Conservation (phyloP, 805 yeast species). For the Lachancea thermotolerans region DNA sequence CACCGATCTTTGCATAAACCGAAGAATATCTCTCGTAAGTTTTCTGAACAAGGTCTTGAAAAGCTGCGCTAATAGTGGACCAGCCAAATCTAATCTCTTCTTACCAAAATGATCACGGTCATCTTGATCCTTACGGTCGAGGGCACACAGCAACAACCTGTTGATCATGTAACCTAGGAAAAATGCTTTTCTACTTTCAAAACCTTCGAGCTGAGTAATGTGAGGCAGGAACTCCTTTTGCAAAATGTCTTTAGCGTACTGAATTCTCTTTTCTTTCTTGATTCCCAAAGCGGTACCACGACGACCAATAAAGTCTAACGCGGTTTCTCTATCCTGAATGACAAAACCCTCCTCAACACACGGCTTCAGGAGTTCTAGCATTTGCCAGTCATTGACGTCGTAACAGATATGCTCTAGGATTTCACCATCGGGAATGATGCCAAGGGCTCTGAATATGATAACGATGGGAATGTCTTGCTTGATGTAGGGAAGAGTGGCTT, state of each 20-base stretch:
- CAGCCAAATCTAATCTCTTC: slow-evolving; percentile 96
- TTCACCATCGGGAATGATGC: slow-evolving; percentile 98
- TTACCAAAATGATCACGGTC: slow-evolving; percentile 99
- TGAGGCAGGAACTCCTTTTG: slow-evolving; percentile 96
- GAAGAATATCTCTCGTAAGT: slow-evolving; percentile 90
- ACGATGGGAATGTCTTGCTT: slow-evolving; percentile 96
- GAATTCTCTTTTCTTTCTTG: slow-evolving; percentile 94
- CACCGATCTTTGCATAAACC: slow-evolving; percentile 98
- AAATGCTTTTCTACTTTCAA: slow-evolving; percentile 92
- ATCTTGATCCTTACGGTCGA: slow-evolving; percentile 96
- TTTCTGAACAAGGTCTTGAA: slow-evolving; percentile 92
- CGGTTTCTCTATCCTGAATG: slow-evolving; percentile 96
- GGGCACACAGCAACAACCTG: slow-evolving; percentile 86
- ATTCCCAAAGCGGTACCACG: slow-evolving; percentile 97
- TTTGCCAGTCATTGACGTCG: slow-evolving; percentile 98
- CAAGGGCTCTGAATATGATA: slow-evolving; percentile 93
- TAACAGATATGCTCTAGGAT: slow-evolving; percentile 96
- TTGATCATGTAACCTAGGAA: slow-evolving; percentile 98
- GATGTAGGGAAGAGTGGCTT: slow-evolving; percentile 93
- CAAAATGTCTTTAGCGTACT: slow-evolving; percentile 92
- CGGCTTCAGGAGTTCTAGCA: slow-evolving; percentile 98
- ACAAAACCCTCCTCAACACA: slow-evolving; percentile 99
- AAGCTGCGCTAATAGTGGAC: slow-evolving; percentile 91
- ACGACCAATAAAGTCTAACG: slow-evolving; percentile 95
- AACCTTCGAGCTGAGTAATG: slow-evolving; percentile 95